Evolutionary conservation across 78 protist species (phyloP).

Genomic region (Speleostelium caveatum): DNA sequence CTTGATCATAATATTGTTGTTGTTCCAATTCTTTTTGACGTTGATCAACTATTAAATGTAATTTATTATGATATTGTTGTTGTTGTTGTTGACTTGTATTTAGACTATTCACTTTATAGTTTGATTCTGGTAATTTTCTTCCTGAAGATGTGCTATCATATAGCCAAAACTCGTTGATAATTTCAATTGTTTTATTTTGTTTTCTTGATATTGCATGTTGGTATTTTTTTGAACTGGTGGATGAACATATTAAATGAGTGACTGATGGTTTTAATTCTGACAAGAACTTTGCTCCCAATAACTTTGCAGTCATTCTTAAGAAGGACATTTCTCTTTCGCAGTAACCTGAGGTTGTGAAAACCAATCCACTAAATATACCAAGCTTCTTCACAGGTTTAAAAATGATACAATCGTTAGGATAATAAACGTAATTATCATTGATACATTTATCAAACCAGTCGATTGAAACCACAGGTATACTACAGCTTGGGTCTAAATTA

Average conservation of each 20-base stretch:
- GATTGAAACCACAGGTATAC: constrained; percentile 9
- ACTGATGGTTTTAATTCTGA: neutral
- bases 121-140: neutral
- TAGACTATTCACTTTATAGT: neutral
- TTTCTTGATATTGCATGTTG: neutral
- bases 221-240: neutral
- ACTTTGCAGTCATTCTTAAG: neutral
- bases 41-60: no score
- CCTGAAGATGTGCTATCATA: neutral
- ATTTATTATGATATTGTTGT: neutral
- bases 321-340: neutral
- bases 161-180: constrained; percentile 2
- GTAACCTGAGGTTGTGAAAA: neutral
- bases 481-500: neutral
- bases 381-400: constrained; percentile 1
- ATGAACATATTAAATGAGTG: constrained; percentile 1
- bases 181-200: neutral
- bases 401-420: constrained; percentile 2
- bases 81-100: neutral
- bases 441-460: constrained; percentile 18
- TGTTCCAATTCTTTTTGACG: neutral
- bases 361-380: neutral
- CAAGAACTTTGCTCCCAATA: constrained; percentile 10
- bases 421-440: neutral
- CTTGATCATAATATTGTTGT: constrained; percentile 2